Percentiles rank a stretch among this genome's conserved stretches.
These are phyloP conservation scores for Plasmodium chabaudi DNA, from an alignment of 169 alveolate species.

Conservation along the genomic window DNA sequence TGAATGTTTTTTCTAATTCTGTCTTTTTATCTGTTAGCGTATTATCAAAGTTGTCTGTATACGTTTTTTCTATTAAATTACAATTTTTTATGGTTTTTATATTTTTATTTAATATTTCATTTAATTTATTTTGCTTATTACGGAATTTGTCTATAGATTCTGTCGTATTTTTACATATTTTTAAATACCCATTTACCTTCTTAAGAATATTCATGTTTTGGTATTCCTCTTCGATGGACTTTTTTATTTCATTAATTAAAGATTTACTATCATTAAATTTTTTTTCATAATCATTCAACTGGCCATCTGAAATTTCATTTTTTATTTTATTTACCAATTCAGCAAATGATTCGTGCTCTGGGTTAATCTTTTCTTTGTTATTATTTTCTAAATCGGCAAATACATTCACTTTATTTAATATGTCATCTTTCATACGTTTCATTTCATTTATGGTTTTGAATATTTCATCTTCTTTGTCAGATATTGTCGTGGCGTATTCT, in stretches of 20 bases:
- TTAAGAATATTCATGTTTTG: slow-evolving; percentile 3
- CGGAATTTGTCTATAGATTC: not conserved
- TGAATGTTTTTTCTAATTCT: too few species aligned
- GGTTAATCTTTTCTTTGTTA: too few species aligned
- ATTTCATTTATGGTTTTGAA: too few species aligned
- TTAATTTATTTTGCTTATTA: slow-evolving; percentile 3
- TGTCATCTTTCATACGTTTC: too few species aligned
- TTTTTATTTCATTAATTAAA: not conserved
- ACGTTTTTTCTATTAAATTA: not conserved
- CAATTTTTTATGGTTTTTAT: not conserved
- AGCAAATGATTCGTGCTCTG: too few species aligned
- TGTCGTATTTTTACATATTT: not conserved
- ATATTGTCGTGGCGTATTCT: too few species aligned
- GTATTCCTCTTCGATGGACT: not conserved
- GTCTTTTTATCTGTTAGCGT: not conserved
- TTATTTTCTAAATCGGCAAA: too few species aligned
- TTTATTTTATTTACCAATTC: too few species aligned
- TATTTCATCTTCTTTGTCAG: too few species aligned
- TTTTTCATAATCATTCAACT: not conserved
- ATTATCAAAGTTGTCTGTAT: not conserved
- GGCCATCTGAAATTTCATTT: not conserved
- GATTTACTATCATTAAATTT: not conserved
- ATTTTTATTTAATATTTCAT: not conserved
- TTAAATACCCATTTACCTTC: not conserved
- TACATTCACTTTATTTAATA: too few species aligned